Evolutionary conservation across 2,329 filamentous ascomycete species (phyloP), one percentile per base, ranked within the genome.

Genomic region (Aureobasidium subglaciale): DNA sequence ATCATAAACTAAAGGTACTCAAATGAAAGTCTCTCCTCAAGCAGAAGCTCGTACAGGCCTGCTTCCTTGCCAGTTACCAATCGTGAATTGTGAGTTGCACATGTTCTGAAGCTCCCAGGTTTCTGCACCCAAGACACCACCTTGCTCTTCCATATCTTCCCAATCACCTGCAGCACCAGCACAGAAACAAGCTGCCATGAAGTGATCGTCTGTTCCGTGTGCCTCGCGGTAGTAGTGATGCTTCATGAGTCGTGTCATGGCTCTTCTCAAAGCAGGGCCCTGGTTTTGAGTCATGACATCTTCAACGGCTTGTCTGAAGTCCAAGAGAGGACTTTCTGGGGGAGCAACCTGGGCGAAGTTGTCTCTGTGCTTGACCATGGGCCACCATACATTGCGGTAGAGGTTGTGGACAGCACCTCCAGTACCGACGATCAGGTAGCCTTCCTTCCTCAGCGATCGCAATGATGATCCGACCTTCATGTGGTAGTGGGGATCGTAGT

Each of bases 371-470:
- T 67, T 71, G 15, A 87, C 63, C 81, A 88, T 87, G 0, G 81
- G 82, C 0, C 63, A 69, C 84, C 83, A 87, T 38, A 75, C 65
- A 64, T 88, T 87, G 16, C 84, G 79, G 65, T 84, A 87, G 1
- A 88, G 75, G 61, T 87, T 88, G 67, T 87, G 85, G 0, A 88
- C 84, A 1, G 84, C 79, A 32, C 85, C 85, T 15, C 85, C 80
- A 0, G 75, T 78, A 32, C 74, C 77, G 46, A 79, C 78, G 50
- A 88, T 68, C 1, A 88, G 75, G 61, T 81, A 78, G 35, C 73
- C 75, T 63, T 81, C 73, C 25, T 71, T 64, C 2, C 83, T 74
- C 4, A 87, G 72, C 0, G 77, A 75, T 0, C 81, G 75, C 5
- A 87, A 71, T 0, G 79, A 74, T 1, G 74, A 71, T 18, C 84